phyloP scores from a whole-genome alignment of 345 rosid species.

The Gossypium bickii region DNA sequence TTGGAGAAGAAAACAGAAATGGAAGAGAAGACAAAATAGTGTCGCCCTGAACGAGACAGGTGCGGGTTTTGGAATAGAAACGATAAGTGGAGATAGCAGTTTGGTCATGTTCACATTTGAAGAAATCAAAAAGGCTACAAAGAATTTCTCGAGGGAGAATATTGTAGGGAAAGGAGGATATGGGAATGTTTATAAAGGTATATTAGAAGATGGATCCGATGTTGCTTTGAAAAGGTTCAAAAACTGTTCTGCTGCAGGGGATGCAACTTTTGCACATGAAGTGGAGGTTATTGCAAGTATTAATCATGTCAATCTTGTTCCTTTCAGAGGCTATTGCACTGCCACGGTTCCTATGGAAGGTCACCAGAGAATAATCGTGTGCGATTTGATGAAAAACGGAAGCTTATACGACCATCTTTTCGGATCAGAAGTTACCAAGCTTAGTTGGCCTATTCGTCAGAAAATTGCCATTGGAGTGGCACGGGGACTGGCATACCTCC shows the following conservation, averaged over 20 bases:
- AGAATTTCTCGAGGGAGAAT: conserved; percentile 17
- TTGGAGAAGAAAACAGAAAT: conserved; percentile 15
- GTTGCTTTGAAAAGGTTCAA: conserved; percentile 47
- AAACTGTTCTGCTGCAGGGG: conserved; percentile 33
- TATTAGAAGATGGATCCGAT: conserved; percentile 29
- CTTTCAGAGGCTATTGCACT: conserved; percentile 39
- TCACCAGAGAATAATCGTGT: conserved; percentile 36
- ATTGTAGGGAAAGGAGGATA: conserved; percentile 11
- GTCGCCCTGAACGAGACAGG: background rate
- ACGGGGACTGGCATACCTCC: conserved; percentile 37
- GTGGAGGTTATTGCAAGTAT: conserved; percentile 45
- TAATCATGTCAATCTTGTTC: conserved; percentile 38
- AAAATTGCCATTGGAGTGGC: conserved; percentile 44
- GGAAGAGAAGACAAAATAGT: background rate
- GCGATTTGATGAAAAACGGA: conserved; percentile 36
- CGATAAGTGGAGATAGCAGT: background rate
- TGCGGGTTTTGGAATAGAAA: background rate
- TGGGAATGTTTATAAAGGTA: conserved; percentile 35
- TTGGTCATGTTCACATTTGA: conserved; percentile 12
- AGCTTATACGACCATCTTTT: conserved; percentile 43
- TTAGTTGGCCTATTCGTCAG: conserved; percentile 40
- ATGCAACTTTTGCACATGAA: conserved; percentile 35
- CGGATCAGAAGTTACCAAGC: conserved; percentile 19
- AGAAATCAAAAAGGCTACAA: conserved; percentile 11
- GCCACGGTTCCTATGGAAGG: conserved; percentile 28